Evolutionary conservation across 345 rosid species (phyloP), one percentile per base, ranked within the genome.

Genomic region (Reutealis trisperma): DNA sequence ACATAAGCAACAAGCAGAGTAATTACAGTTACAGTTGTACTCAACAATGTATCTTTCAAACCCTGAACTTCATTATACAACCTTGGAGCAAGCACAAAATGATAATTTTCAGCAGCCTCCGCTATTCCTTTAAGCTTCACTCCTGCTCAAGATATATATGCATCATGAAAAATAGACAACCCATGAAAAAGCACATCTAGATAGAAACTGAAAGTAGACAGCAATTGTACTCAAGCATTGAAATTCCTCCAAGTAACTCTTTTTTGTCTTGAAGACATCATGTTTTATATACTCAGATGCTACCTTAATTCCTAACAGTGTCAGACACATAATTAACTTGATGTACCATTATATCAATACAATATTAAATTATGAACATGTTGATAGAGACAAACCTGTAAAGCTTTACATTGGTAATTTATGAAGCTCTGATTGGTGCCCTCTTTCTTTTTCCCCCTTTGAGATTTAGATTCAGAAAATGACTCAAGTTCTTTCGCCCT

Each of bases 11-110:
- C 63, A 75, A 70, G 73, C 60, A 72, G 6, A 73, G 71, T 49
- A n/a, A 27, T 27, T 1, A 27, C 30, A 27, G 30, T 27, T 27
- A 27, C 30, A 27, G 30, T 27, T 27, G 1, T 27, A 27, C 30
- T 27, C 1, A 27, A 27, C 1, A 27, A 0, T 27, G 30, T 27
- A 96, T 98, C 99, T 90, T 96, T 96, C 87, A 96, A 74, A 77
- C 94, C 98, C 71, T 94, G 99, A 83, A 96, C 90, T 86, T 94
- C 99, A 75, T 93, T 94, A 84, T 92, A 96, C 81, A 96, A 73
- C 80, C 77, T 92, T 74, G 97, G 84, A 59, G 87, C 88, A 75
- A 94, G 94, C 71, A 91, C 89, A 3, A 78, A 70, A 83, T 91
- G 97, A 76, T 96, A 96, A 80, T 87, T 92, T 80, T 88, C 88